Conservation (phyloP, 1,284 basidiomycete genomes). For the Trichosporon sp. region DNA sequence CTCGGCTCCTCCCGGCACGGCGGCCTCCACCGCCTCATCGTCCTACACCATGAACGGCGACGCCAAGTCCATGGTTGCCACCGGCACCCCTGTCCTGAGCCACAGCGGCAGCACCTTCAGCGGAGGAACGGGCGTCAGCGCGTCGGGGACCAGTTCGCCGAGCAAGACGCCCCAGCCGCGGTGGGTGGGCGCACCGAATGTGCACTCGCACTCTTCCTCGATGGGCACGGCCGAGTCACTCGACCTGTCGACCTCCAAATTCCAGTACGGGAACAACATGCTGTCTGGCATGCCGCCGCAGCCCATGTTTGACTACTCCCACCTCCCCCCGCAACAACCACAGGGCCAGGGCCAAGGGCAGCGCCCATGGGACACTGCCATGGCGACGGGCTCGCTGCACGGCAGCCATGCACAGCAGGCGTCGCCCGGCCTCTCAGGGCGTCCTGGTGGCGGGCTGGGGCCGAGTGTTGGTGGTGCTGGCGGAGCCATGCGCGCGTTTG, state of each 20-base stretch:
- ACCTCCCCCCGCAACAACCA: neutral
- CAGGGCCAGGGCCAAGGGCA: neutral
- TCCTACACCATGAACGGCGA: neutral
- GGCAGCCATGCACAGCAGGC: neutral
- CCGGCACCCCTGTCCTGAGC: neutral
- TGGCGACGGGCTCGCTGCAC: neutral
- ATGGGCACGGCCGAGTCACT: neutral
- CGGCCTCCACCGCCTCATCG: neutral
- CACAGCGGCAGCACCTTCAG: neutral
- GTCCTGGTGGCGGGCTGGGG: neutral
- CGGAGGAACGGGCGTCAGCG: neutral
- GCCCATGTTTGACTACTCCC: neutral
- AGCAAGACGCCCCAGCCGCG: neutral
- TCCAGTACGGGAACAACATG: neutral
- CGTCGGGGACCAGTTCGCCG: neutral
- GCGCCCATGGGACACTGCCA: neutral
- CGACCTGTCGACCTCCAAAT: neutral
- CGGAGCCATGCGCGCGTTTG: neutral
- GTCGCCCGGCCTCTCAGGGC: neutral
- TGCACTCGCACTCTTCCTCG: neutral
- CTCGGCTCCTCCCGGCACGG: neutral
- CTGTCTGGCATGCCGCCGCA: neutral
- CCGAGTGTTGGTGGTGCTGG: neutral
- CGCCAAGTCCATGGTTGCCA: neutral
- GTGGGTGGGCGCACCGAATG: neutral